These are phyloP conservation scores for Aspergillus conjunctus DNA, from an alignment of 495 filamentous ascomycete genomes.

Conservation along the genomic window DNA sequence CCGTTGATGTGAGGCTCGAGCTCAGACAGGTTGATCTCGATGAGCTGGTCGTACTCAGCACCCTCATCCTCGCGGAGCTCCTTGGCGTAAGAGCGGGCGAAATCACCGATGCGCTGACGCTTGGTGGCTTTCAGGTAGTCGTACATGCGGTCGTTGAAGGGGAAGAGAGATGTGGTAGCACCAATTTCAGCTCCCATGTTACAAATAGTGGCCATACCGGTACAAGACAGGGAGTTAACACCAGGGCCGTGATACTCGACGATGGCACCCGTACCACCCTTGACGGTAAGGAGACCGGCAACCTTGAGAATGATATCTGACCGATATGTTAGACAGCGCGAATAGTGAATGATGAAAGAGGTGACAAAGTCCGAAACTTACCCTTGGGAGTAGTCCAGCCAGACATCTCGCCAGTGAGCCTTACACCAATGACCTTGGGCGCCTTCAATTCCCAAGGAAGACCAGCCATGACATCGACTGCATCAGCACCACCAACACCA, in stretches of 20 bases:
- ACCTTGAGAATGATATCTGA: conserved; percentile 95
- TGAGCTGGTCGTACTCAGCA: conserved; percentile 93
- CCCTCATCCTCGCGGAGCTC: conserved; percentile 90
- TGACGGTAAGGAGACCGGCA: conserved; percentile 94
- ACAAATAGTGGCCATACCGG: conserved; percentile 70
- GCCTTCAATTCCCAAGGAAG: conserved; percentile 98
- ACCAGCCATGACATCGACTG: conserved; percentile 98
- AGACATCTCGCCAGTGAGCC: conserved; percentile 83
- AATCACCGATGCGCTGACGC: conserved; percentile 87
- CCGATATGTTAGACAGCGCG: conserved; percentile 25
- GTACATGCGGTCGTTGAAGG: conserved; percentile 97
- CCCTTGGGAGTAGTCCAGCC: conserved; percentile 93
- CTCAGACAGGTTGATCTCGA: conserved; percentile 92
- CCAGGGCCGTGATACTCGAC: conserved; percentile 94
- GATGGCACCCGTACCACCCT: conserved; percentile 96
- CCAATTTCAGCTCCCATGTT: conserved; percentile 94
- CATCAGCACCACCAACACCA: conserved; percentile 98
- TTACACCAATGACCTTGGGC: conserved; percentile 95
- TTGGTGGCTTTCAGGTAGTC: conserved; percentile 94
- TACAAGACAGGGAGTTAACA: conserved; percentile 67
- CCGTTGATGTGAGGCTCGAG: conserved; percentile 99
- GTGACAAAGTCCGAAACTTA: conserved; percentile 19
- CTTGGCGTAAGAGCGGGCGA: conserved; percentile 77
- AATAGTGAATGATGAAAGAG: too few relatives aligned
- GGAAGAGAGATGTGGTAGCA: conserved; percentile 97